Base-by-base conservation (phyloP, 208 protist genomes). In the Trypanosoma scelopori region DNA sequence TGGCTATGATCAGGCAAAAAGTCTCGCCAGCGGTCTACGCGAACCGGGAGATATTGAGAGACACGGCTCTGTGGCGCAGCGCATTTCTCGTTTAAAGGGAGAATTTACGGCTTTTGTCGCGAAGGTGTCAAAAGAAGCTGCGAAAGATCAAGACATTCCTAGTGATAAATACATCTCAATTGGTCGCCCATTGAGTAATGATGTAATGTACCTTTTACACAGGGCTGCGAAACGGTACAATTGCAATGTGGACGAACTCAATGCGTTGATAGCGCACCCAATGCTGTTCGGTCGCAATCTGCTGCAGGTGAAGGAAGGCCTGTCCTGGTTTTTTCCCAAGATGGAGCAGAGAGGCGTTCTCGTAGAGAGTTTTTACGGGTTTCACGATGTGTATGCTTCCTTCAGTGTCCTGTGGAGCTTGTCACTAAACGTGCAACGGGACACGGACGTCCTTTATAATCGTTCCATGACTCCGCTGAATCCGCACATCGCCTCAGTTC, bases 341-440 rank as follows among this genome's bases (percentile, higher is more conserved):
- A 78, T 87, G 57, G 74, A 82, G 35, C 47, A 78, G 20, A 55
- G 56, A 16, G 87, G 87, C 12, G 57, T 67, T 6, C 37, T 84
- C 0, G 70, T 78, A 15, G 75, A 81, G 27, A 76, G 79, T 35
- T 84, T 86, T 47, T 80, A 84, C 62, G 76, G 79, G 28, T 85
- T 92, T 64, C 55, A 68, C 28, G 63, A 69, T 42, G 61, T 71
- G 16, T 53, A 59, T 5, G 89, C 79, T 3, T 84, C 73, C 6
- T 77, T 91, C 50, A 55, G 20, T 35, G 79, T 95, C 39, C 79
- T 77, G 39, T 95, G 89, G 89, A 92, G 82, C 52, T 66, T 92
- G 6, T 93, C 89, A 11, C 57, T 82, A 4, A 62, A 78, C 13
- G 30, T 95, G 22, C 89, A 95, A 71, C 71, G 78, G 6, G 70